These are phyloP conservation scores for Forsythia viridissima DNA, from an alignment of 257 asterid species.

Conservation along the genomic window DNA sequence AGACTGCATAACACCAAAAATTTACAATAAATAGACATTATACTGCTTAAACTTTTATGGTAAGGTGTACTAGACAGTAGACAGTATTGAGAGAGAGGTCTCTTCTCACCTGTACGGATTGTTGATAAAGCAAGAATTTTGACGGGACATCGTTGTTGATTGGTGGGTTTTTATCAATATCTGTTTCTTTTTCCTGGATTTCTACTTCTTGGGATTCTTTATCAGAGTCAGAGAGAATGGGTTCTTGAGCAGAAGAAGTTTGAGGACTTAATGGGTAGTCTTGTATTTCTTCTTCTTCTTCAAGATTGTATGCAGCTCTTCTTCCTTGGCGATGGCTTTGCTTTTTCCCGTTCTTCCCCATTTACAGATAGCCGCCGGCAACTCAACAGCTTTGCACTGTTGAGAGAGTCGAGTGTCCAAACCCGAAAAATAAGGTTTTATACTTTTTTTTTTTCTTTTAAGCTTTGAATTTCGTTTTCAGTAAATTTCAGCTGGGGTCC, in stretches of 20 bases:
- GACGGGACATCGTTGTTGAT: conserved; percentile 51
- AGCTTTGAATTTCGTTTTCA: too few relatives aligned
- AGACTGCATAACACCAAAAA: conserved; percentile 48
- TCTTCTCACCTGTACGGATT: conserved; percentile 78
- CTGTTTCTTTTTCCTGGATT: conserved; percentile 22
- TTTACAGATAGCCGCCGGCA: conserved; percentile 31
- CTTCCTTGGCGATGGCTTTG: conserved; percentile 55
- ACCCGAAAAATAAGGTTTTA: neutral
- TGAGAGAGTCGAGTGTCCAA: neutral
- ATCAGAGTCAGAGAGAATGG: conserved; percentile 39
- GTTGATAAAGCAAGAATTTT: conserved; percentile 82
- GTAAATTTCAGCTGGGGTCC: too few relatives aligned
- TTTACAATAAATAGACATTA: too few relatives aligned
- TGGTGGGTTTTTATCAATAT: conserved; percentile 11
- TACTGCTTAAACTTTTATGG: neutral
- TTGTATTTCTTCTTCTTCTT: conserved; percentile 35
- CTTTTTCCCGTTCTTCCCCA: conserved; percentile 94
- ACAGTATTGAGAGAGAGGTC: neutral
- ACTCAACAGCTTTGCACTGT: too few relatives aligned
- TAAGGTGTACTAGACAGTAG: too few relatives aligned
- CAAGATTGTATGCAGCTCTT: conserved; percentile 42
- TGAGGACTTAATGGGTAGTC: conserved; percentile 29
- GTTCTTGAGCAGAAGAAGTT: conserved; percentile 28
- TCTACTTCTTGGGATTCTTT: conserved; percentile 48
- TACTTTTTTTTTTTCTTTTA: too few relatives aligned